Evolutionary conservation across 139 green algal genomes (phyloP).

Genomic region (Pseudopediastrum boryanum): DNA sequence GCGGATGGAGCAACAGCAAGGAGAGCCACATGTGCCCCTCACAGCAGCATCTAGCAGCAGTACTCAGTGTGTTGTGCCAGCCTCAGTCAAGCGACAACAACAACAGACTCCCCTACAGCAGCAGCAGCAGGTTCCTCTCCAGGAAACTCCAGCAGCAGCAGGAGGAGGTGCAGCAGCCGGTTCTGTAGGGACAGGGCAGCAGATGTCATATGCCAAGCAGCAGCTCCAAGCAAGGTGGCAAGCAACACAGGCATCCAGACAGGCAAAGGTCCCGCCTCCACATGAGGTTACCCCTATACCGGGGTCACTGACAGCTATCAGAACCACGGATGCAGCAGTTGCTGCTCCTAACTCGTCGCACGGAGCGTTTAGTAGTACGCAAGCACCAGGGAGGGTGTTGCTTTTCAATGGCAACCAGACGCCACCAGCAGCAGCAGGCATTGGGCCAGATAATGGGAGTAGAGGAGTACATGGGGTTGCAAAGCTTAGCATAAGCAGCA

Average conservation of each 20-base stretch:
- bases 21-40: too few species aligned
- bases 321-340: background rate
- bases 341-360: background rate
- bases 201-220: too few species aligned
- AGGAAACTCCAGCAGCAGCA: background rate
- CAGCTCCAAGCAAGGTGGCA: background rate
- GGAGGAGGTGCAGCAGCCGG: background rate
- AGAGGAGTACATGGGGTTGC: background rate
- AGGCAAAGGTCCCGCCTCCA: background rate
- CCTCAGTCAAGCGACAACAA: too few species aligned
- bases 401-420: background rate
- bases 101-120: too few species aligned
- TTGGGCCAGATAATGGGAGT: background rate
- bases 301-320: background rate
- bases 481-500: background rate
- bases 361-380: background rate
- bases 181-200: too few species aligned
- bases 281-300: background rate
- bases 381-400: background rate
- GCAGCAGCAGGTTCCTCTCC: background rate
- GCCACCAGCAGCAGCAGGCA: background rate
- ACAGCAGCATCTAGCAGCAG: too few species aligned
- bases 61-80: too few species aligned
- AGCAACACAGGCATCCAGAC: background rate
- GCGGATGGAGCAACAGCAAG: too few species aligned